phyloP scores from a whole-genome alignment of 805 yeast species.

The Monosporozyma aerobia region DNA sequence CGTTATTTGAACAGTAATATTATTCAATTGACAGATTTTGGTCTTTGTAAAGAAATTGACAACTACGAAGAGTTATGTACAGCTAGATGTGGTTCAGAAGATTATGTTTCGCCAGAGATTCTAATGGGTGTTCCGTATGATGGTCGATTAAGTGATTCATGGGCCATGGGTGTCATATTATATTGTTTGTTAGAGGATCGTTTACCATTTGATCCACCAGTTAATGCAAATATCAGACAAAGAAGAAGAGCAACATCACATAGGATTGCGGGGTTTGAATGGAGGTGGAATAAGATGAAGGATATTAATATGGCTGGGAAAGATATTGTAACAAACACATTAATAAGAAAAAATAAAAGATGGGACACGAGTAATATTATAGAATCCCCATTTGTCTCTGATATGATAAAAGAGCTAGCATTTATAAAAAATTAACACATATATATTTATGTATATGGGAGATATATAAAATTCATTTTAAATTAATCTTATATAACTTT shows the following conservation, averaged over 20 bases:
- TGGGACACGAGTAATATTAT: conserved; percentile 22
- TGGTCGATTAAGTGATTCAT: conserved; percentile 83
- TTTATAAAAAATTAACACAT: neutral
- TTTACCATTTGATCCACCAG: conserved; percentile 86
- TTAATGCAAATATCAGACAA: conserved; percentile 35
- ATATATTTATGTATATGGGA: neutral
- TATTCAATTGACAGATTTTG: conserved; percentile 76
- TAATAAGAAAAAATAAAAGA: conserved; percentile 25
- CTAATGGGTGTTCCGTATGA: conserved; percentile 85
- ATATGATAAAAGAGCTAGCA: conserved; percentile 1
- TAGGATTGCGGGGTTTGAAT: conserved; percentile 83
- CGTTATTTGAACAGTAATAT: conserved; percentile 18
- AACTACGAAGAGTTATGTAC: conserved; percentile 49
- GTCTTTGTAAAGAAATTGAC: conserved; percentile 65
- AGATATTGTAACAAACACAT: conserved; percentile 23
- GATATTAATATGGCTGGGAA: conserved; percentile 11
- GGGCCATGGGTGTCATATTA: conserved; percentile 92
- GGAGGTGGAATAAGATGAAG: conserved; percentile 64
- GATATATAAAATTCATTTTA: neutral
- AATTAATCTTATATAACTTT: neutral
- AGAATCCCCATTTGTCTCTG: conserved; percentile 16
- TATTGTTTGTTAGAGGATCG: conserved; percentile 78
- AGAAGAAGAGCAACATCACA: conserved; percentile 51
- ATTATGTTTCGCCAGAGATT: conserved; percentile 91
- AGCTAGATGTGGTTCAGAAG: conserved; percentile 94